A percentile compares a stretch with the other conserved stretches of the same genome.
Conservation (phyloP, 257 asterid species). For the Hygrophila difformis region DNA sequence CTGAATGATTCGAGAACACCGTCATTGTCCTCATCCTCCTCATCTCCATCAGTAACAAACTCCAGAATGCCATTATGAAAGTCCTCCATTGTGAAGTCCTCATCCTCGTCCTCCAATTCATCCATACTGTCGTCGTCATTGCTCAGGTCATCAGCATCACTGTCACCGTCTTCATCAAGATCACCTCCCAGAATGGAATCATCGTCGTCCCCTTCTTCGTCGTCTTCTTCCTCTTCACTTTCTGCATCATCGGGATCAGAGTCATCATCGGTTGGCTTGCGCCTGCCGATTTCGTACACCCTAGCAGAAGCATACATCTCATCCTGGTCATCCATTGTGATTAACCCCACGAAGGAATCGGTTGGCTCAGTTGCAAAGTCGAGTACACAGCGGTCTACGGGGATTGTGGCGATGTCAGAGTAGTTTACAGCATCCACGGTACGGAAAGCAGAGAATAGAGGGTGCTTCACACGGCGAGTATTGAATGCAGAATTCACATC, state of each 20-base stretch:
- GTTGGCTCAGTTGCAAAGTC: slow-evolving; percentile 91
- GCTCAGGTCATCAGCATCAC: slow-evolving; percentile 70
- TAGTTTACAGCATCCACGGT: slow-evolving; percentile 90
- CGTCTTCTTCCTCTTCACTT: slow-evolving; percentile 78
- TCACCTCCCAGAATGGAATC: slow-evolving; percentile 53
- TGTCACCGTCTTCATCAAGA: slow-evolving; percentile 58
- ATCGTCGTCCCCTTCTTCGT: slow-evolving; percentile 73
- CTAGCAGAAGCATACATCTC: slow-evolving; percentile 95
- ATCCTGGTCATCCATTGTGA: slow-evolving; percentile 90
- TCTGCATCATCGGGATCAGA: slow-evolving; percentile 98
- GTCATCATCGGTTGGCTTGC: slow-evolving; percentile 88
- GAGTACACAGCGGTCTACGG: slow-evolving; percentile 91
- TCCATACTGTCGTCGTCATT: slow-evolving; percentile 48
- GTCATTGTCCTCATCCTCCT: slow-evolving; percentile 74
- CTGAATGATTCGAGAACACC: slow-evolving; percentile 50
- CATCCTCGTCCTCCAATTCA: slow-evolving; percentile 77
- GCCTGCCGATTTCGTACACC: slow-evolving; percentile 84
- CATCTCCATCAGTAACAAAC: slow-evolving; percentile 63
- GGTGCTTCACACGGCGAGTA: slow-evolving; percentile 79
- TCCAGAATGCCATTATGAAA: slow-evolving; percentile 60
- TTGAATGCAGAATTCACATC: slow-evolving; percentile 78
- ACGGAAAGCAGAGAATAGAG: slow-evolving; percentile 91
- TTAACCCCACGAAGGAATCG: slow-evolving; percentile 85
- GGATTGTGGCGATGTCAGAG: slow-evolving; percentile 84
- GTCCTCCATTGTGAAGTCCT: slow-evolving; percentile 64